Base-by-base conservation (phyloP, 441 rosid species). In the Bocquillonia castaneifolia region DNA sequence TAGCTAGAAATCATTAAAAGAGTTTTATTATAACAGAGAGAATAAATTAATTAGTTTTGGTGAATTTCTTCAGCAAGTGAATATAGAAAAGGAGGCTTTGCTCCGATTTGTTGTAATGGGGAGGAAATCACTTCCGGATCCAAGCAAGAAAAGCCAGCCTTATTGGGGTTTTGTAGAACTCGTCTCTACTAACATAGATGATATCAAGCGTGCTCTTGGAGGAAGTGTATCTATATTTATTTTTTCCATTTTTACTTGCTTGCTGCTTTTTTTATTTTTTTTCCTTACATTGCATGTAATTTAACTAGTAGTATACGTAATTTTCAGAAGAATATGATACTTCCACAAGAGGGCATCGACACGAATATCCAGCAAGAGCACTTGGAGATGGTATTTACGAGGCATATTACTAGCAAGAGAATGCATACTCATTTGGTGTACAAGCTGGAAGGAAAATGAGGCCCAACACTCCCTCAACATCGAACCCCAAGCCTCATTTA, bases 101-200 rank as follows among this genome's bases (percentile, higher is more conserved):
- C 10, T 82, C 71, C 77, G 92, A 31, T 81, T 88, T 74, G 80
- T 84, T 58, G 81, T 89, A 44, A 85, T 84, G 91, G 94, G 91
- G 23, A 61, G 77, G 63, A 89, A 89, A 77, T 78, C 72, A 72
- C 85, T 89, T 60, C 97, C 91, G 4, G 85, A 88, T 72, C 92
- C 87, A 3, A 74, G 80, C 61, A 76, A 86, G 68, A 84, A 72
- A 40, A 77, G 85, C 20, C 84, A 73, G 31, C 85, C 91, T 17
- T 86, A 72, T 37, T 89, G 92, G 97, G 94, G 96, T 1, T 89
- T 85, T 63, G 91, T 92, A 3, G 92, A 86, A 20, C 40, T 85
- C 83, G 94, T 92, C 62, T 84, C 91, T 10, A 82, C 79, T 6
- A 70, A 78, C 18, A 80, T 84, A 14, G 86, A 88, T 44, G 74